These are phyloP conservation scores for Mortierella sp. DNA, from an alignment of 371 early-diverging fungal genomes.

Conservation along the genomic window DNA sequence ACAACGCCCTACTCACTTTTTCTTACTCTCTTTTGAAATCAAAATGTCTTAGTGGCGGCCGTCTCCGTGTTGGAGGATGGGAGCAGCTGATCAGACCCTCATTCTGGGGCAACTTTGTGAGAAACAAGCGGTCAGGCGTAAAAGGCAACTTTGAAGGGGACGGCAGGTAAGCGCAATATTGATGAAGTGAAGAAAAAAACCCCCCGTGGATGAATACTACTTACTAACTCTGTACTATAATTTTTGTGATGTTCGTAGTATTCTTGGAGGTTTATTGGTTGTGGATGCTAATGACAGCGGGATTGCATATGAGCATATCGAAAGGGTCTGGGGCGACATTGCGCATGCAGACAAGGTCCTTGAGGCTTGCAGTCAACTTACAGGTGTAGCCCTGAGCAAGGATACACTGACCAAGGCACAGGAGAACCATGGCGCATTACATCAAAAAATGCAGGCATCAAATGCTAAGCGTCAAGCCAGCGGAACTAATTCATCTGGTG, in stretches of 20 bases:
- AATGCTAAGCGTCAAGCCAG: slow-evolving; percentile 9
- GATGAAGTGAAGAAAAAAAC: not conserved
- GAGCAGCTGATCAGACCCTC: slow-evolving; percentile 33
- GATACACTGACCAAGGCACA: slow-evolving; percentile 24
- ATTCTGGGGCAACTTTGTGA: slow-evolving; percentile 45
- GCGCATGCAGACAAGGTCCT: slow-evolving; percentile 44
- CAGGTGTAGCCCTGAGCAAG: slow-evolving; percentile 25
- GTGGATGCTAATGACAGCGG: slow-evolving; percentile 25
- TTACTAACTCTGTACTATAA: no score
- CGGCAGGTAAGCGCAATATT: slow-evolving; percentile 24
- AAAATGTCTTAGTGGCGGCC: slow-evolving; percentile 32
- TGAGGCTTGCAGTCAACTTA: slow-evolving; percentile 39
- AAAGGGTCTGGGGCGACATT: slow-evolving; percentile 56
- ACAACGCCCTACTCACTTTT: no score
- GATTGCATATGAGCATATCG: slow-evolving; percentile 52
- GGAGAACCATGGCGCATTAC: slow-evolving; percentile 24
- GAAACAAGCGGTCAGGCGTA: slow-evolving; percentile 52
- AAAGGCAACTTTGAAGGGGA: slow-evolving; percentile 54
- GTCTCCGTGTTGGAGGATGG: slow-evolving; percentile 49
- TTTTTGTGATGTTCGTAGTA: no score
- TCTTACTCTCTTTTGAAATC: no score
- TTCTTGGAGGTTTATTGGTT: slow-evolving; percentile 44
- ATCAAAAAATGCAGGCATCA: slow-evolving; percentile 41
- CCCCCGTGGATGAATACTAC: no score
- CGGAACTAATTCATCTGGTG: not conserved